Base-by-base conservation (phyloP, 2,329 filamentous ascomycete genomes). In the Juglanconis oblonga region DNA sequence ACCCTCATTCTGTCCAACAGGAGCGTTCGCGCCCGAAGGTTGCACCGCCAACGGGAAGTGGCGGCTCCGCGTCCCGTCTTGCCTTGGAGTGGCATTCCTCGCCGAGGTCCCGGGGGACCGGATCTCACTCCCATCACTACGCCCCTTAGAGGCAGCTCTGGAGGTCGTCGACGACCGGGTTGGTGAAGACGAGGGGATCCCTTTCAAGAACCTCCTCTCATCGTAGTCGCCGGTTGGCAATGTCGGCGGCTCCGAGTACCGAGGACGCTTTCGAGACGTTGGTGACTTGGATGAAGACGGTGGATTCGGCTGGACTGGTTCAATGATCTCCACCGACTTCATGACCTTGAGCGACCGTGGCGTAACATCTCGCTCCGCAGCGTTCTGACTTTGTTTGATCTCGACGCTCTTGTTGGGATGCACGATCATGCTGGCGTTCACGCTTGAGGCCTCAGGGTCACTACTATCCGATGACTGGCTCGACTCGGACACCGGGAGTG, bases 341-440 rank as follows among this genome's bases (percentile, higher is more conserved):
- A 52, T 42, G 10, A 49, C 17, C 35, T 47, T 31, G 31, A 35
- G 31, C 3, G 52, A 45, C 35, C 31, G 31, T 35, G 57, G 31
- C 42, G 14, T 33, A 31, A 5, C 7, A 35, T n/a, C 35, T 10
- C 31, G 57, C 36, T 6, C 10, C 31, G 36, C 40, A 54, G n/a
- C 11, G 11, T 44, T 44, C 11, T 24, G n/a, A 31, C 31, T 33
- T 10, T 48, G 14, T n/a, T n/a, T 13, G 6, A 38, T 29, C 29
- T 62, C 59, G 9, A 59, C 44, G 42, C 59, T 62, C 11, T 59
- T 52, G 36, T 56, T 50, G 13, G 54, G 31, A 17, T 62, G 59
- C 14, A 61, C 61, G 47, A 57, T 52, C 58, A 58, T 63, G 42
- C 61, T 60, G 17, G 17, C 29, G 35, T 55, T 61, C n/a, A 55